phyloP scores from a whole-genome alignment of 768 basidiomycete species.

The Chalciporus piperatus region DNA sequence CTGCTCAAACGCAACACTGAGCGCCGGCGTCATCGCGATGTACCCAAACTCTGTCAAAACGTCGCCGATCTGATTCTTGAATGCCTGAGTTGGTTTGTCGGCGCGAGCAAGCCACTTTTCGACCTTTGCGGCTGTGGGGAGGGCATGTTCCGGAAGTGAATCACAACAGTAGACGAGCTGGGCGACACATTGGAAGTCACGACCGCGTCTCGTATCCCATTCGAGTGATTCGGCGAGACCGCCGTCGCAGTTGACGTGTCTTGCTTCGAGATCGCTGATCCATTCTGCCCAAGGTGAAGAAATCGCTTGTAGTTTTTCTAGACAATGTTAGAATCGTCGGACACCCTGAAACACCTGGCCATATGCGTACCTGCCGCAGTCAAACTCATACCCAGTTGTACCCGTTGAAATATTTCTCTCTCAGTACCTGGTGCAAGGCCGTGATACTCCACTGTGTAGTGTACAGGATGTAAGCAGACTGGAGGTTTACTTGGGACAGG shows the following conservation, averaged over 20 bases:
- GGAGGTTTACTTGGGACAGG: not conserved
- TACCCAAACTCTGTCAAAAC: constrained; percentile 54
- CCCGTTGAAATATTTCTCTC: constrained; percentile 79
- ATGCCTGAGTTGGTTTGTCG: constrained; percentile 41
- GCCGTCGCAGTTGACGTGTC: constrained; percentile 54
- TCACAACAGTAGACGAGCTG: constrained; percentile 69
- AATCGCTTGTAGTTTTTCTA: constrained; percentile 81
- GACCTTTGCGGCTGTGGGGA: constrained; percentile 55
- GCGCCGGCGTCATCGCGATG: constrained; percentile 41
- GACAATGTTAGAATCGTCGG: not conserved
- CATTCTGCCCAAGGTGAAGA: constrained; percentile 67
- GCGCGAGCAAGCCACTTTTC: constrained; percentile 41
- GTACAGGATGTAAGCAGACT: not conserved
- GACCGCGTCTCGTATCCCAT: constrained; percentile 68
- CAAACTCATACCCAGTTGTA: constrained; percentile 75
- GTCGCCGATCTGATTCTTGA: constrained; percentile 52
- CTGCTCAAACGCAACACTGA: constrained; percentile 49
- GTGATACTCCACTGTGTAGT: constrained; percentile 61
- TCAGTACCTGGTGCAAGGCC: constrained; percentile 53
- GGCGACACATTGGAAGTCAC: constrained; percentile 73
- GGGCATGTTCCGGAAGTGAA: constrained; percentile 41
- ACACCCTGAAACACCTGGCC: not conserved
- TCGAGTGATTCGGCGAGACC: constrained; percentile 56
- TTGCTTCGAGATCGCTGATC: constrained; percentile 56
- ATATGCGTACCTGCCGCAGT: constrained; percentile 58